phyloP scores from a whole-genome alignment of 176 grass and related monocot species.

The Alloteropsis semialata region DNA sequence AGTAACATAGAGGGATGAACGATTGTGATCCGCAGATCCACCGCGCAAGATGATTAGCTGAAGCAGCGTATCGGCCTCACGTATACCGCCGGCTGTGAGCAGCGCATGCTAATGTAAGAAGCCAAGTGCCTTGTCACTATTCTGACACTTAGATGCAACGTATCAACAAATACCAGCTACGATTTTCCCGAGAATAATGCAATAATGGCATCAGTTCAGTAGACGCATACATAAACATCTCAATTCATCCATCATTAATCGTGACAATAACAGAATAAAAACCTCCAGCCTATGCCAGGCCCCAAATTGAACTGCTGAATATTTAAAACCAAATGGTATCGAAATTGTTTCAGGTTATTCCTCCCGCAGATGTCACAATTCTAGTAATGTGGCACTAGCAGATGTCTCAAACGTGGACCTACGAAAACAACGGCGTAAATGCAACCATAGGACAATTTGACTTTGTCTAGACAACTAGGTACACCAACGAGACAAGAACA shows the following conservation, averaged over 20 bases:
- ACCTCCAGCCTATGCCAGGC: background rate
- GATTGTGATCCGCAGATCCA: too few species aligned
- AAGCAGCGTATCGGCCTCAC: too few species aligned
- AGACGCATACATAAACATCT: background rate
- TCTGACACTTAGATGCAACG: too few species aligned
- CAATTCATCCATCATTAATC: background rate
- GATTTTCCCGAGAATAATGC: background rate
- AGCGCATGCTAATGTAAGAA: too few species aligned
- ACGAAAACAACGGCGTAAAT: slow-evolving; percentile 34
- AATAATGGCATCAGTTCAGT: background rate
- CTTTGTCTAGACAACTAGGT: slow-evolving; percentile 2
- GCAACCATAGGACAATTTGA: background rate
- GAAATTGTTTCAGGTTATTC: slow-evolving; percentile 29
- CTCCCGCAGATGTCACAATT: slow-evolving; percentile 33
- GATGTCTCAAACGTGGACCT: slow-evolving; percentile 27
- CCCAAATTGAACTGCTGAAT: background rate
- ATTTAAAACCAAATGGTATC: background rate
- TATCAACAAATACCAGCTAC: background rate
- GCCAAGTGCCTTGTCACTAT: too few species aligned
- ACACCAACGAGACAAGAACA: background rate
- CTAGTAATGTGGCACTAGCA: slow-evolving; percentile 20
- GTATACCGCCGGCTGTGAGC: too few species aligned
- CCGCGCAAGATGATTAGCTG: too few species aligned
- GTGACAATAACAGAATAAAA: background rate
- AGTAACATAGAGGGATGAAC: too few species aligned